Conservation (phyloP, 2,329 filamentous ascomycete species). For the Epichloe scottii region DNA sequence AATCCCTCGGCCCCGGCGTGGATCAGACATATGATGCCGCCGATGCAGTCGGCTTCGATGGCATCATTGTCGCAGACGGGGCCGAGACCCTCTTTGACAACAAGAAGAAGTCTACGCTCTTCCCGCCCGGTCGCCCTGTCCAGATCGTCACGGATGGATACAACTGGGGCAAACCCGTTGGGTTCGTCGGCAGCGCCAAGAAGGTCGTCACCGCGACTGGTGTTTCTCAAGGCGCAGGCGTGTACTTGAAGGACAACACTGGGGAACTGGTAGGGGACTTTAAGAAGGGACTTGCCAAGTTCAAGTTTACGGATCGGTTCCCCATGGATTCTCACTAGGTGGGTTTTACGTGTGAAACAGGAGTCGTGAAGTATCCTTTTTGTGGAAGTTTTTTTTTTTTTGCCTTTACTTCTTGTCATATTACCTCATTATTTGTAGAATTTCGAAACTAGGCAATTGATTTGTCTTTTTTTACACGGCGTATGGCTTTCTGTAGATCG, state of each 20-base stretch:
- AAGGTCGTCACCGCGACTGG: slow-evolving; percentile 28
- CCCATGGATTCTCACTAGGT: slow-evolving; percentile 31
- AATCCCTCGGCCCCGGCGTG: slow-evolving; percentile 40
- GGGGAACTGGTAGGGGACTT: slow-evolving; percentile 30
- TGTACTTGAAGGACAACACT: slow-evolving; percentile 24
- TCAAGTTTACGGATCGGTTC: slow-evolving; percentile 55
- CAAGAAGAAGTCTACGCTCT: slow-evolving; percentile 38
- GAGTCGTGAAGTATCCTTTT: not conserved
- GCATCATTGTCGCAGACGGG: slow-evolving; percentile 45
- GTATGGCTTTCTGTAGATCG: too few relatives aligned
- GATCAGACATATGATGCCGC: slow-evolving; percentile 53
- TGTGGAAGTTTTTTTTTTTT: not conserved
- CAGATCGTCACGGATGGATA: slow-evolving; percentile 53
- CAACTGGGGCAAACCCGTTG: slow-evolving; percentile 59
- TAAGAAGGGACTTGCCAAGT: slow-evolving; percentile 47
- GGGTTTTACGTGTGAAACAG: slow-evolving; percentile 2
- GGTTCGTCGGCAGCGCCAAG: slow-evolving; percentile 36
- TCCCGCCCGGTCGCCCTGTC: slow-evolving; percentile 48
- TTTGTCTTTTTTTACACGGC: too few relatives aligned
- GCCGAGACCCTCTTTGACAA: slow-evolving; percentile 38
- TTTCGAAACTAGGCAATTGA: too few relatives aligned
- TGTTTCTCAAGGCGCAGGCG: slow-evolving; percentile 30
- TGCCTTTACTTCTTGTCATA: not conserved
- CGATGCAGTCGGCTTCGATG: slow-evolving; percentile 50
- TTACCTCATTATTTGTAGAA: not conserved